Conservation (phyloP, 1,284 basidiomycete species). For the Mycena sp. region DNA sequence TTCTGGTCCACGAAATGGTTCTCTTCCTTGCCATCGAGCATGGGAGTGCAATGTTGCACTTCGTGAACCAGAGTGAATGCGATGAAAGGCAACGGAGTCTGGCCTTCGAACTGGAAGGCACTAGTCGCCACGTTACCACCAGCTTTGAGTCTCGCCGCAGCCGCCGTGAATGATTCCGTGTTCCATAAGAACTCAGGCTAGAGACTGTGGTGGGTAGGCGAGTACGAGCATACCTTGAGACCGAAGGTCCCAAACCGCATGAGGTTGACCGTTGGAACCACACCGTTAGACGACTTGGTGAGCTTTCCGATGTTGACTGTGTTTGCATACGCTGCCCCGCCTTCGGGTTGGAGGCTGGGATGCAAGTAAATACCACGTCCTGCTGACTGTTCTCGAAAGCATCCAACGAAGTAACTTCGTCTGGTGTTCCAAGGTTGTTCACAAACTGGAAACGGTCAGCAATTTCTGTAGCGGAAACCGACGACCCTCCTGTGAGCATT, state of each 20-base stretch:
- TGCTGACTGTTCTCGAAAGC: background rate
- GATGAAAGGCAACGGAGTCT: background rate
- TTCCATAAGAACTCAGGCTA: background rate
- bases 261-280: slow-evolving; percentile 4
- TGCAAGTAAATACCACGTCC: slow-evolving; percentile 7
- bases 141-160: background rate
- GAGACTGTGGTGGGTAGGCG: no score
- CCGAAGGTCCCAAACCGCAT: background rate
- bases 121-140: no score
- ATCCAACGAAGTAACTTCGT: background rate
- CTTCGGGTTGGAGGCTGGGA: background rate
- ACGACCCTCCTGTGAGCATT: background rate
- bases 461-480: background rate
- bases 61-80: slow-evolving; percentile 16
- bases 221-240: background rate
- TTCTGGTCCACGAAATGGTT: background rate
- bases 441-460: background rate
- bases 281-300: background rate
- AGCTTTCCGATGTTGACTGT: slow-evolving; percentile 5
- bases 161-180: background rate
- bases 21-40: background rate
- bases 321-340: background rate
- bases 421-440: background rate
- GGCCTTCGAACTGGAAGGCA: no score
- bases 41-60: background rate